phyloP scores from a whole-genome alignment of 2,329 filamentous ascomycete species.

The Aspergillus spinulosporus region DNA sequence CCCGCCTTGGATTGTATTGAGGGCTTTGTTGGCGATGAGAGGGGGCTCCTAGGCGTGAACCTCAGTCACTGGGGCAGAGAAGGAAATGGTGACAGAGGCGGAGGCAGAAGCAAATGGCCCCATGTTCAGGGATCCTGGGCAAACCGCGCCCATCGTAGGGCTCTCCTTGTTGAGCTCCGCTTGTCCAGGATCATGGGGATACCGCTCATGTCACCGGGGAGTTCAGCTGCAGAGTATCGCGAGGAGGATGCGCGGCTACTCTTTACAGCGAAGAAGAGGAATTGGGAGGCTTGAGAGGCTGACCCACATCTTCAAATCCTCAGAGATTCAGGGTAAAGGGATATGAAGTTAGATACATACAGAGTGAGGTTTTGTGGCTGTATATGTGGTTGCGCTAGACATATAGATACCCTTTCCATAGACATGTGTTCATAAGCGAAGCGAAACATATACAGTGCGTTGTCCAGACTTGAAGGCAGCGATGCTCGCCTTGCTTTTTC shows the following conservation, averaged over 20 bases:
- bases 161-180: conserved; percentile 28
- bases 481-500: not conserved
- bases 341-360: not conserved
- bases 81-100: not conserved
- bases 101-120: conserved; percentile 15
- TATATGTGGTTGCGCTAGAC: not conserved
- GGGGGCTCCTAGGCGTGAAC: conserved; percentile 34
- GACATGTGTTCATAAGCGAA: not conserved
- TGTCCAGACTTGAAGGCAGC: not conserved
- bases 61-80: conserved; percentile 17
- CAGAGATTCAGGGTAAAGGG: not conserved
- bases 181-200: conserved; percentile 28
- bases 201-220: conserved; percentile 19
- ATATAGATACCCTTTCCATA: not conserved
- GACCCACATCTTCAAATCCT: not conserved
- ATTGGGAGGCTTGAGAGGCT: conserved; percentile 35
- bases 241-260: conserved; percentile 36
- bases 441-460: not conserved
- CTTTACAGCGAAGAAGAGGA: conserved; percentile 38
- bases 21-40: conserved; percentile 35
- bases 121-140: conserved; percentile 24
- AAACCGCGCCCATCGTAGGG: conserved; percentile 20
- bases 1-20: conserved; percentile 42
- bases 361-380: not conserved
- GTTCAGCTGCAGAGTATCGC: conserved; percentile 13